A percentile compares a stretch with the other conserved stretches of the same genome.
These are phyloP conservation scores for Pleoardoris graminearum DNA, from an alignment of 2,329 filamentous ascomycete species.

Conservation along the genomic window DNA sequence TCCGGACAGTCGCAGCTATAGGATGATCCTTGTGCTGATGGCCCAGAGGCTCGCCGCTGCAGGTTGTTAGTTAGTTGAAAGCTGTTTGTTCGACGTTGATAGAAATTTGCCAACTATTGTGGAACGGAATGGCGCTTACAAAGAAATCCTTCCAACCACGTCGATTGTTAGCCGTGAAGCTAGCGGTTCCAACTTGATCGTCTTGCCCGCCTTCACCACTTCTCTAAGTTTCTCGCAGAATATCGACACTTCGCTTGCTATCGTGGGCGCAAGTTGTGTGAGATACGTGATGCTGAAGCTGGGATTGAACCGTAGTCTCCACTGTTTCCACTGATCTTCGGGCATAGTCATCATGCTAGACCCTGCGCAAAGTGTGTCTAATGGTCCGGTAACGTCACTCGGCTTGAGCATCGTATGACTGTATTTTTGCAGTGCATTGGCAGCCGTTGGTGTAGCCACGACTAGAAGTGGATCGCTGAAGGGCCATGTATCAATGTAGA, in stretches of 20 bases:
- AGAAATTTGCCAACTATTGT: no score
- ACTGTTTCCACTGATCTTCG: slow-evolving; percentile 8
- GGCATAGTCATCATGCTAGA: slow-evolving; percentile 11
- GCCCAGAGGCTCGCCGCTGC: slow-evolving; percentile 6
- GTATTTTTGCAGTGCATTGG: slow-evolving; percentile 3
- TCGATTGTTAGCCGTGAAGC: slow-evolving; percentile 14
- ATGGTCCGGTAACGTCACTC: background rate
- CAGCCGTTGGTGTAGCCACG: slow-evolving; percentile 1
- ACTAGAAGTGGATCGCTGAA: slow-evolving; percentile 1
- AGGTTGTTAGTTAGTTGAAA: background rate
- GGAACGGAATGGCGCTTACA: no score
- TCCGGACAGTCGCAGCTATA: slow-evolving; percentile 6
- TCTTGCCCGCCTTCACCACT: background rate
- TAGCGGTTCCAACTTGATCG: slow-evolving; percentile 10
- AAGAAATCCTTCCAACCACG: slow-evolving; percentile 10
- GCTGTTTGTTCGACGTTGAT: background rate
- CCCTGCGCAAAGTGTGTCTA: slow-evolving; percentile 8
- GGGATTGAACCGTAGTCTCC: slow-evolving; percentile 13
- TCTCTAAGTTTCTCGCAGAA: slow-evolving; percentile 11
- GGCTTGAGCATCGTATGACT: slow-evolving; percentile 2
- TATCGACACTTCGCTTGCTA: slow-evolving; percentile 11
- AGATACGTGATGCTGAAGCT: slow-evolving; percentile 15
- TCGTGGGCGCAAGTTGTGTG: slow-evolving; percentile 6
- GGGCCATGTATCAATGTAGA: slow-evolving; percentile 5
- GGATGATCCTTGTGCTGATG: slow-evolving; percentile 6